Evolutionary conservation across 768 basidiomycete genomes (phyloP).

Genomic region (Coprinopsis marcescibilis): DNA sequence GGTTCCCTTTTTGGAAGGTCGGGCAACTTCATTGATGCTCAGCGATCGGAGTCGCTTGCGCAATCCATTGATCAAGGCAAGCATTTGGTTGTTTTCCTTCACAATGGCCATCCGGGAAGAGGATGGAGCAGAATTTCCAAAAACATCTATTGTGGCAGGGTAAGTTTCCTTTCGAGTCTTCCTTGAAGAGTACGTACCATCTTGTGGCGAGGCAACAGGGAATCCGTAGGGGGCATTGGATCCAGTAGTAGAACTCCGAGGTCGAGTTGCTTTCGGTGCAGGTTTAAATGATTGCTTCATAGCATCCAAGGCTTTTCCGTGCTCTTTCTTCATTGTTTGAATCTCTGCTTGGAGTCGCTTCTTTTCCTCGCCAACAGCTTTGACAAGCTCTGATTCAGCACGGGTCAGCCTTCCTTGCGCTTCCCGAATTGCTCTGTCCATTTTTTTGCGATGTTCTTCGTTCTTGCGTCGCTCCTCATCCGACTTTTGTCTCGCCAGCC

Average conservation of each 20-base stretch:
- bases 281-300: conserved; percentile 10
- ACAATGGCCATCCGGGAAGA: conserved; percentile 3
- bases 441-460: conserved; percentile 17
- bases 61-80: conserved; percentile 44
- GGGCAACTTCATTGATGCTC: conserved; percentile 48
- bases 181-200: background rate
- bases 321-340: conserved; percentile 15
- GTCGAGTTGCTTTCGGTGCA: background rate
- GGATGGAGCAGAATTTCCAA: conserved; percentile 39
- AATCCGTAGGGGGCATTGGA: no score
- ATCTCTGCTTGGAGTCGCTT: conserved; percentile 11
- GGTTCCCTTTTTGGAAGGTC: conserved; percentile 36
- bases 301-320: conserved; percentile 14
- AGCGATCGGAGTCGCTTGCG: conserved; percentile 59
- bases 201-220: no score
- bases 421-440: conserved; percentile 19
- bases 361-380: conserved; percentile 11
- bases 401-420: conserved; percentile 20
- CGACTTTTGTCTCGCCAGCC: conserved; percentile 17
- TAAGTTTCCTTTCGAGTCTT: background rate
- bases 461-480: conserved; percentile 19
- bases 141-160: conserved; percentile 42
- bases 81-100: conserved; percentile 17
- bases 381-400: conserved; percentile 14
- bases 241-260: no score